phyloP scores from a whole-genome alignment of 352 stramenopile species.

The Phytopythium boreale region DNA sequence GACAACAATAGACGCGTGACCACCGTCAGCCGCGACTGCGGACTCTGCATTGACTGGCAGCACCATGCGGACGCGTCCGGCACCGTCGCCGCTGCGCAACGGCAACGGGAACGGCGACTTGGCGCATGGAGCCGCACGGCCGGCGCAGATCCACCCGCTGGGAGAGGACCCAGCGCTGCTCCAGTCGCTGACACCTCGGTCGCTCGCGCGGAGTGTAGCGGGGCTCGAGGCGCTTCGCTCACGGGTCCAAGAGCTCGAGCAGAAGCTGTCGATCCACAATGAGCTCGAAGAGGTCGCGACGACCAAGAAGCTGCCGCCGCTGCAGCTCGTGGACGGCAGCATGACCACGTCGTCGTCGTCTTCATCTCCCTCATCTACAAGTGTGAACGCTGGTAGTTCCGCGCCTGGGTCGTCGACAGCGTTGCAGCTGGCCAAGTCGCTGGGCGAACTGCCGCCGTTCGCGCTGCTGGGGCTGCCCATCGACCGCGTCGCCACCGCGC shows the following conservation, averaged over 20 bases:
- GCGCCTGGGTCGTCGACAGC: neutral
- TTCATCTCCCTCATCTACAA: neutral
- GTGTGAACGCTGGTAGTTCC: neutral
- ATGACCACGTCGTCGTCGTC: neutral
- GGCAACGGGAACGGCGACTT: neutral
- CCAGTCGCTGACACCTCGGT: constrained; percentile 46
- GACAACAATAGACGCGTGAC: neutral
- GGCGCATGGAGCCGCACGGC: constrained; percentile 7
- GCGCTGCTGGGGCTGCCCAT: neutral
- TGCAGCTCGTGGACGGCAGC: constrained; percentile 9
- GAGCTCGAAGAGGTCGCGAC: constrained; percentile 22
- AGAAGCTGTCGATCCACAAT: constrained; percentile 48
- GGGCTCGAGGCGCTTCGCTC: constrained; percentile 48
- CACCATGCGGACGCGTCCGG: constrained; percentile 16
- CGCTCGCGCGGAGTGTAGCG: constrained; percentile 50
- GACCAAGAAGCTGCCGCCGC: constrained; percentile 43
- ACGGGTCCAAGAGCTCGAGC: constrained; percentile 48
- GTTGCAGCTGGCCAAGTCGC: constrained; percentile 4
- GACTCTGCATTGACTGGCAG: neutral
- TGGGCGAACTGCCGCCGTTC: constrained; percentile 3
- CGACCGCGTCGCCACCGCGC: constrained; percentile 9
- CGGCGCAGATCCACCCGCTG: constrained; percentile 46
- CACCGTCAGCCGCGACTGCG: too few relatives aligned
- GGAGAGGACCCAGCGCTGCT: constrained; percentile 38
- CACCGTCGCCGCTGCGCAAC: constrained; percentile 13